These are phyloP conservation scores for Fusarium sp. DNA, from an alignment of 2,329 filamentous ascomycete genomes.

Conservation along the genomic window DNA sequence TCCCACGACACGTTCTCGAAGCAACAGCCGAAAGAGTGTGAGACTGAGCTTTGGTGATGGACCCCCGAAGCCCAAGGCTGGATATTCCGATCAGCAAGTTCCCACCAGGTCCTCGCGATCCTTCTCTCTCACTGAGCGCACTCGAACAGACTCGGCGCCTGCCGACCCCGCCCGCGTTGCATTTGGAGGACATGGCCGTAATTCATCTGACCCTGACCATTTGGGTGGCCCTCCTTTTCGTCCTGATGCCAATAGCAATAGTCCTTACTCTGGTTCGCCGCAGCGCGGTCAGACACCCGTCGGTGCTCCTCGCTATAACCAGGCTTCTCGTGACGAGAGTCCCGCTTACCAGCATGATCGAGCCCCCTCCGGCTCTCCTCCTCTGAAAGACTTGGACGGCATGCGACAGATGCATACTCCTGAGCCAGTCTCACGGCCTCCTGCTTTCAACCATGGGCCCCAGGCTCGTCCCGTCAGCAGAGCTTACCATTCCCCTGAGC, in stretches of 20 bases:
- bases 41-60: constrained; percentile 61
- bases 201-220: constrained; percentile 59
- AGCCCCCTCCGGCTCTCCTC: constrained; percentile 48
- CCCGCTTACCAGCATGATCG: constrained; percentile 68
- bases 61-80: constrained; percentile 56
- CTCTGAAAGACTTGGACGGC: constrained; percentile 63
- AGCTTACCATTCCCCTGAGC: constrained; percentile 79
- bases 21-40: constrained; percentile 68
- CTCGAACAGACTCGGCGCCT: constrained; percentile 63
- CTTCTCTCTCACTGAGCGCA: constrained; percentile 56
- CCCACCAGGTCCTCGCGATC: constrained; percentile 66
- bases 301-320: constrained; percentile 56
- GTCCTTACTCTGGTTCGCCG: constrained; percentile 47
- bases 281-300: constrained; percentile 51
- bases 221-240: constrained; percentile 41
- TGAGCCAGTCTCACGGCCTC: constrained; percentile 81
- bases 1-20: constrained; percentile 56
- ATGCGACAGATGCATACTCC: constrained; percentile 71
- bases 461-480: constrained; percentile 74
- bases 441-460: constrained; percentile 81
- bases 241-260: constrained; percentile 41
- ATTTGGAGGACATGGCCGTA: constrained; percentile 56
- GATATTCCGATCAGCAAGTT: constrained; percentile 66
- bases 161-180: constrained; percentile 55
- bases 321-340: constrained; percentile 61